A percentile compares a stretch with the other conserved stretches of the same genome.
phyloP scores from a whole-genome alignment of 2,329 filamentous ascomycete genomes.

The Coniochaeta hoffmannii region DNA sequence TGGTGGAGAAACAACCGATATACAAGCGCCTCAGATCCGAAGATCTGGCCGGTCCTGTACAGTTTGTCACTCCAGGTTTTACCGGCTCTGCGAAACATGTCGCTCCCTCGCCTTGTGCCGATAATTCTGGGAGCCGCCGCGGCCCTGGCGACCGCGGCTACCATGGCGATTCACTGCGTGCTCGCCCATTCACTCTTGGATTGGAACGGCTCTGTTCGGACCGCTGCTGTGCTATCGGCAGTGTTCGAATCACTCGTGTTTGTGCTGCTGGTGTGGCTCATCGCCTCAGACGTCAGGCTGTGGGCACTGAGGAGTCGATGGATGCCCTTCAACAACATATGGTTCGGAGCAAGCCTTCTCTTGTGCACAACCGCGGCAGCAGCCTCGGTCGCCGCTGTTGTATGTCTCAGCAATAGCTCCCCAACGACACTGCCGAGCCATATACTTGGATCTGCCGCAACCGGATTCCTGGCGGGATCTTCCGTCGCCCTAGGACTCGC shows the following conservation, averaged over 20 bases:
- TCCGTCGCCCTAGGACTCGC: constrained; percentile 37
- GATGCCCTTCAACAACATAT: constrained; percentile 21
- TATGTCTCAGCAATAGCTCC: constrained; percentile 28
- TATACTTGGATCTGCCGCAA: constrained; percentile 23
- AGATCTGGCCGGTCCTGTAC: not conserved
- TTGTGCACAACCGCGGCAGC: constrained; percentile 36
- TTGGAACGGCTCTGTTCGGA: constrained; percentile 21
- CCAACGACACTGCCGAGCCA: constrained; percentile 18
- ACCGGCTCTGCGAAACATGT: constrained; percentile 20
- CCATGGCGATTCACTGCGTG: constrained; percentile 31
- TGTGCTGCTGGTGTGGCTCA: constrained; percentile 24
- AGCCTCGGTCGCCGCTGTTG: constrained; percentile 35
- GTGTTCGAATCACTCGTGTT: constrained; percentile 29
- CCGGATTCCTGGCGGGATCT: constrained; percentile 33
- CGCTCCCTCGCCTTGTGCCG: constrained; percentile 24
- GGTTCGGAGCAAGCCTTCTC: constrained; percentile 30
- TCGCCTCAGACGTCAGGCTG: constrained; percentile 20
- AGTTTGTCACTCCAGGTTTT: constrained; percentile 5
- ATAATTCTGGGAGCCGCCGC: constrained; percentile 28
- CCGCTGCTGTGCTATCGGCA: constrained; percentile 29
- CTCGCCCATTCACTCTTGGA: constrained; percentile 26
- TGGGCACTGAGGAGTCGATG: constrained; percentile 10
- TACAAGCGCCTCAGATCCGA: not conserved
- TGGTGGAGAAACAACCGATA: not conserved
- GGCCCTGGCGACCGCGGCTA: constrained; percentile 28